Evolutionary conservation across 1,139 yeast genomes (phyloP).

Genomic region (Yamadazyma epiphylla): DNA sequence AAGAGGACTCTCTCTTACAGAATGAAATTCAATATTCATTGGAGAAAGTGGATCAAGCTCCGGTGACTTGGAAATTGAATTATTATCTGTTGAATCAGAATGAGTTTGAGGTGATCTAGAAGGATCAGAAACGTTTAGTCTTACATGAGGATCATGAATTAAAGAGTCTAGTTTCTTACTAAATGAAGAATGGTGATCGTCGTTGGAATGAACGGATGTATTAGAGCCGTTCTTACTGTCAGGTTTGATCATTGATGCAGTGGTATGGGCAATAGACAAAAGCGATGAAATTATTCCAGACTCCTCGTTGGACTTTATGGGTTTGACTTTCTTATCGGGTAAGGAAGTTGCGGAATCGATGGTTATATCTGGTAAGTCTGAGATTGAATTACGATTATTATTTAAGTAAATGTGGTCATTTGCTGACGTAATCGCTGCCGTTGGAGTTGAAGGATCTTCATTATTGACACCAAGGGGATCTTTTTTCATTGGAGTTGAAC

Average conservation of each 20-base stretch:
- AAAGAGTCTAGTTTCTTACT: conserved; percentile 17
- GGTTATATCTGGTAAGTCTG: too few species aligned
- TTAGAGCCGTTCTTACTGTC: not conserved
- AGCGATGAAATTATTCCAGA: conserved; percentile 22
- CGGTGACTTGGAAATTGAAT: too few species aligned
- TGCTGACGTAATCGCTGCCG: too few species aligned
- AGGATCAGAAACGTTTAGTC: not conserved
- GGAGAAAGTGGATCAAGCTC: conserved; percentile 11
- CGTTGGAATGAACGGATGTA: conserved; percentile 1
- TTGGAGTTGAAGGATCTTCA: too few species aligned
- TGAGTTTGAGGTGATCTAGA: not conserved
- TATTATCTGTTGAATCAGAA: too few species aligned
- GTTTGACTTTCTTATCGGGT: too few species aligned
- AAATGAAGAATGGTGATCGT: conserved; percentile 12
- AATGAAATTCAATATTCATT: conserved; percentile 48
- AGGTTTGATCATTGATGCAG: conserved; percentile 6
- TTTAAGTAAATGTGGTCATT: too few species aligned
- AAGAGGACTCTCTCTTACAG: conserved; percentile 54
- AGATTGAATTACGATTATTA: too few species aligned
- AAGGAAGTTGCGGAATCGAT: too few species aligned
- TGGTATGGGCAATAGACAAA: conserved; percentile 26
- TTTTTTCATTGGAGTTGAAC: too few species aligned
- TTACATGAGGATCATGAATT: conserved; percentile 6
- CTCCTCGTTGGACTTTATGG: conserved; percentile 10
- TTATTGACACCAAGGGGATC: too few species aligned